Evolutionary conservation across 208 protist species (phyloP).

Genomic region (Trichomonas gallinae): DNA sequence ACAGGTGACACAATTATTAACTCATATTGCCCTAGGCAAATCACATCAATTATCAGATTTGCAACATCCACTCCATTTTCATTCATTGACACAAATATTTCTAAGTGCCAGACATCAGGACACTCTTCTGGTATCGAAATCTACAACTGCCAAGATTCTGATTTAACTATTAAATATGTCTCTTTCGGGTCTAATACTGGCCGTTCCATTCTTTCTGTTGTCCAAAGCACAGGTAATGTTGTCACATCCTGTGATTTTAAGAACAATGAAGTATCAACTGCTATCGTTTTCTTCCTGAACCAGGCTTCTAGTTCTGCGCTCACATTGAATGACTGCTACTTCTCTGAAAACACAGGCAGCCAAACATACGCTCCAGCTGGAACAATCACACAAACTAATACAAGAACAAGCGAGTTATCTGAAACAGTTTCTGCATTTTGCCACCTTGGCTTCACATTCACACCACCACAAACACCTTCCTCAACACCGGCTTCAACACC

Average conservation of each 20-base stretch:
- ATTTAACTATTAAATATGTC: not conserved
- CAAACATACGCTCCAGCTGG: not conserved
- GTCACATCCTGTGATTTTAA: not conserved
- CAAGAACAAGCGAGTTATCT: too few species aligned
- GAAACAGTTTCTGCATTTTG: not conserved
- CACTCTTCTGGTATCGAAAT: not conserved
- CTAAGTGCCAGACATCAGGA: not conserved
- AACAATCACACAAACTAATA: not conserved
- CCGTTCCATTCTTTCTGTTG: not conserved
- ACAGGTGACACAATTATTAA: not conserved
- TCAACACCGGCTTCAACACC: not conserved
- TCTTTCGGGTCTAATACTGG: not conserved
- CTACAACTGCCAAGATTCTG: not conserved
- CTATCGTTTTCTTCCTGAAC: not conserved
- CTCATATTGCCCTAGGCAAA: not conserved
- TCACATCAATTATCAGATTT: not conserved
- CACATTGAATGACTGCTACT: not conserved
- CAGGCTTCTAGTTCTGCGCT: not conserved
- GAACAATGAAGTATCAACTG: not conserved
- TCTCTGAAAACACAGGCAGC: not conserved
- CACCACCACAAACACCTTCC: not conserved
- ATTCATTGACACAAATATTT: not conserved
- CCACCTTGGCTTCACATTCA: not conserved
- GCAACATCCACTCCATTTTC: not conserved
- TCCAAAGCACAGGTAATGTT: not conserved